Conservation (phyloP, 306 rosid genomes). For the Nissolia schottii region DNA sequence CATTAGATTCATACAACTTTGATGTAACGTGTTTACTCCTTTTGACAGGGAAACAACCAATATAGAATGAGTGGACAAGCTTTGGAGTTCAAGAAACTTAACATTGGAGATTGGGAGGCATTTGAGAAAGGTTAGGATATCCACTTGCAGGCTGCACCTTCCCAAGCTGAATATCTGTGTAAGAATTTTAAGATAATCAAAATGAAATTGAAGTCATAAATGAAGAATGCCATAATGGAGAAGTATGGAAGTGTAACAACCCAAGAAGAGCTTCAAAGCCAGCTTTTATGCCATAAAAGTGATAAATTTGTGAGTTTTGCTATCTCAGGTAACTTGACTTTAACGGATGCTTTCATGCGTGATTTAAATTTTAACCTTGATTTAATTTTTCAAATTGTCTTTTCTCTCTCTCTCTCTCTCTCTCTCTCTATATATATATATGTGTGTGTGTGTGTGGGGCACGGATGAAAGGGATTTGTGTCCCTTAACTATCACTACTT, state of each 20-base stretch:
- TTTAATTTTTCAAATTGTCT: too few species aligned
- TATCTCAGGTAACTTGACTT: too few species aligned
- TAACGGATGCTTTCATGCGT: too few species aligned
- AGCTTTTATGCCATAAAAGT: too few species aligned
- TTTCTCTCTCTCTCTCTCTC: too few species aligned
- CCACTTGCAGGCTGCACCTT: slow-evolving; percentile 67
- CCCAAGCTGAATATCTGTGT: slow-evolving; percentile 61
- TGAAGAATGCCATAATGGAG: slow-evolving; percentile 47
- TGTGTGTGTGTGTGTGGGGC: too few species aligned
- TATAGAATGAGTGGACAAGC: slow-evolving; percentile 55
- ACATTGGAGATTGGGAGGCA: slow-evolving; percentile 58
- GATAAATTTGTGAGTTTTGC: too few species aligned
- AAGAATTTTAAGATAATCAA: slow-evolving; percentile 53
- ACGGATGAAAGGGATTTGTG: too few species aligned
- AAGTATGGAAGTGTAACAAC: slow-evolving; percentile 61
- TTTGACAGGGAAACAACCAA: slow-evolving; percentile 50
- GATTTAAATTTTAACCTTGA: too few species aligned
- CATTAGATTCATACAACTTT: neutral
- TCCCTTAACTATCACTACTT: too few species aligned
- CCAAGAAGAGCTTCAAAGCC: slow-evolving; percentile 49
- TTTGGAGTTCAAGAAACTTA: slow-evolving; percentile 54
- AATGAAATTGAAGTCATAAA: slow-evolving; percentile 57
- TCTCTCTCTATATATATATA: too few species aligned
- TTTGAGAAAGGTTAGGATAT: slow-evolving; percentile 65
- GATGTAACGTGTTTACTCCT: neutral